Evolutionary conservation across 2,329 filamentous ascomycete species (phyloP), one percentile per base, ranked within the genome.

Genomic region (Scorias spongiosa): DNA sequence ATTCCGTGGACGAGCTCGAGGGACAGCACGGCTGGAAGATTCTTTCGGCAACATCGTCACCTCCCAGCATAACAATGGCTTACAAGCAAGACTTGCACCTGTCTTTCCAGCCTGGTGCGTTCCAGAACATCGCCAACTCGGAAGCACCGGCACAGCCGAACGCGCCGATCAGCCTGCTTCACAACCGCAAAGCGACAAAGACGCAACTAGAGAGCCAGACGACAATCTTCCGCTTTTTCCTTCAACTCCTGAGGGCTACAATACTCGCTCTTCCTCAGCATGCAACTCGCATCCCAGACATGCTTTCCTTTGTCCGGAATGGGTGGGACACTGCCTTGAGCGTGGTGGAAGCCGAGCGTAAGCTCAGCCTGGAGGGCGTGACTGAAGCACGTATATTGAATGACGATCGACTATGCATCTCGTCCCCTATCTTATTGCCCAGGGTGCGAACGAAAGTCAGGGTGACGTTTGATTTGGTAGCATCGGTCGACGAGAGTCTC

Each of bases 11-110:
- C 36, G 65, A 66, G 0, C 67, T 89, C 17, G 82, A 88, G 58
- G 71, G 71, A 46, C 62, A 73, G 44, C 68, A 80, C 54, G 80
- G 81, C 43, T 91, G 84, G 84, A 71, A 74, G 26, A 78, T 89
- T 48, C 78, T 73, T 2, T 66, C 68, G 3, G 57, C 58, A 10
- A 76, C 80, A 14, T 72, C 80, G 17, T 66, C 72, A 1, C 74
- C 71, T 14, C 74, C 72, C 1, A 74, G 67, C 2, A 63, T 87
- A n/a, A 84, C 81, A 0, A 79, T 89, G 75, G 76, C 75, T 2
- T 87, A 87, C 63, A 70, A 68, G 51, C 75, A 75, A 32, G 79
- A 85, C 50, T 74, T 89, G 34, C 78, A 86, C 56, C 71, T 89
- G 9, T 77, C 79, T 44, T 81, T 89, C 55, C 78, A 86, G 52